These are phyloP conservation scores for Aspergillus sclerotiicarbonarius DNA, from an alignment of 495 filamentous ascomycete species.

Conservation along the genomic window DNA sequence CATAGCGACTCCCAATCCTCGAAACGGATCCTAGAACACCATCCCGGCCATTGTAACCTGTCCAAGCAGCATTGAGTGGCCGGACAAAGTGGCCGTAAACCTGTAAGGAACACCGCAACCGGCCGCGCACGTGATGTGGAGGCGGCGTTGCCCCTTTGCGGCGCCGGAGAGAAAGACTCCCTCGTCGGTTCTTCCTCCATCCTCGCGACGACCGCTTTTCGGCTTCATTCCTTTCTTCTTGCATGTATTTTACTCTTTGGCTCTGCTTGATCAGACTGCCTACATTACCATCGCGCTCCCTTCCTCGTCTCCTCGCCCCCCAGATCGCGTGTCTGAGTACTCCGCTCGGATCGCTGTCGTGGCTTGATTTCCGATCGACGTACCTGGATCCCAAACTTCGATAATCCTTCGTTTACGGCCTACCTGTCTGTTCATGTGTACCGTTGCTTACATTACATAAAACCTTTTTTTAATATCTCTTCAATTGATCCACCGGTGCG, in stretches of 20 bases:
- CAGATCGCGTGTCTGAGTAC: neutral
- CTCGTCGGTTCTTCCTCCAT: neutral
- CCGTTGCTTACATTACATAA: neutral
- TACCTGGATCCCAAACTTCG: neutral
- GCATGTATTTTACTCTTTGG: neutral
- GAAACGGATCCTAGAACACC: no score
- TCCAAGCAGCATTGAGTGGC: no score
- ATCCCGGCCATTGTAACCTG: no score
- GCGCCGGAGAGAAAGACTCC: neutral
- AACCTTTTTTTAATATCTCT: neutral
- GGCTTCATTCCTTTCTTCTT: constrained; percentile 4
- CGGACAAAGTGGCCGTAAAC: no score
- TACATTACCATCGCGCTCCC: neutral
- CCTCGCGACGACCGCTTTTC: neutral
- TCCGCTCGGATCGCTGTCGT: constrained; percentile 8
- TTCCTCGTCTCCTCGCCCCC: neutral
- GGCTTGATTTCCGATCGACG: constrained; percentile 4
- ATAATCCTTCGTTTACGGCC: neutral
- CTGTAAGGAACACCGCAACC: constrained; percentile 3
- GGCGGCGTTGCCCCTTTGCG: constrained; percentile 17
- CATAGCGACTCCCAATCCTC: no score
- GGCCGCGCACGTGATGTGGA: constrained; percentile 15
- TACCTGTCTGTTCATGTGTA: neutral
- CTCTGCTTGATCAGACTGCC: neutral
- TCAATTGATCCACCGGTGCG: constrained; percentile 14